phyloP scores from a whole-genome alignment of 1,139 yeast genomes.

The Yamadazyma conglobata region DNA sequence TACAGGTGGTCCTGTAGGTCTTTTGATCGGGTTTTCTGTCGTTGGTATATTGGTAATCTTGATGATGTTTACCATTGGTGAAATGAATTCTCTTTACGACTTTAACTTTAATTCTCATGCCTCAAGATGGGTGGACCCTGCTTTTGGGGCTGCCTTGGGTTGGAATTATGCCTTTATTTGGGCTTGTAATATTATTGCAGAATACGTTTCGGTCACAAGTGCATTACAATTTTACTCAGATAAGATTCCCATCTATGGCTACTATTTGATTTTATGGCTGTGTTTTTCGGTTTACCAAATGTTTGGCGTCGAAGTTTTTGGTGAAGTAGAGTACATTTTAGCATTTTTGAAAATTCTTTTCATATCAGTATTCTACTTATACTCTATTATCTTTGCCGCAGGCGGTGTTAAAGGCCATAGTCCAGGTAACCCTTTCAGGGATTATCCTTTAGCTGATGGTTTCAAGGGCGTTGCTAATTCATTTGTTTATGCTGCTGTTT shows the following conservation, averaged over 20 bases:
- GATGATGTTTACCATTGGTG: slow-evolving; percentile 21
- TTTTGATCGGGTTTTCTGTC: slow-evolving; percentile 48
- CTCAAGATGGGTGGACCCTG: slow-evolving; percentile 37
- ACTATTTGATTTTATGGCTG: slow-evolving; percentile 33
- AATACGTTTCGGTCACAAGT: slow-evolving; percentile 25
- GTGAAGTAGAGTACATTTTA: slow-evolving; percentile 42
- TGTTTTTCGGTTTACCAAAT: slow-evolving; percentile 33
- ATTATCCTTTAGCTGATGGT: slow-evolving; percentile 39
- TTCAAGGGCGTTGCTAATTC: slow-evolving; percentile 37
- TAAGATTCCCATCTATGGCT: slow-evolving; percentile 34
- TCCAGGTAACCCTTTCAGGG: slow-evolving; percentile 40
- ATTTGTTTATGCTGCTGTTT: slow-evolving; percentile 56
- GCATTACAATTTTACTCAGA: slow-evolving; percentile 25
- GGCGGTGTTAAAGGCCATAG: slow-evolving; percentile 38
- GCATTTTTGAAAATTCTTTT: slow-evolving; percentile 38
- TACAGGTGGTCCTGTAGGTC: slow-evolving; percentile 65
- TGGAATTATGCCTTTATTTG: slow-evolving; percentile 44
- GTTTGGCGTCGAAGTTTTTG: slow-evolving; percentile 41
- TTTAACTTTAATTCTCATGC: slow-evolving; percentile 33
- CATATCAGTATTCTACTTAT: slow-evolving; percentile 38
- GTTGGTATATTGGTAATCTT: slow-evolving; percentile 21
- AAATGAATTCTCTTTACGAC: slow-evolving; percentile 36
- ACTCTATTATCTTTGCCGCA: slow-evolving; percentile 40
- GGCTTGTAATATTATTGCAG: slow-evolving; percentile 19
- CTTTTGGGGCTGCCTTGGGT: slow-evolving; percentile 41